Evolutionary conservation across 2,329 filamentous ascomycete genomes (phyloP), one percentile per base, ranked within the genome.

Genomic region (Penicillium sp.): DNA sequence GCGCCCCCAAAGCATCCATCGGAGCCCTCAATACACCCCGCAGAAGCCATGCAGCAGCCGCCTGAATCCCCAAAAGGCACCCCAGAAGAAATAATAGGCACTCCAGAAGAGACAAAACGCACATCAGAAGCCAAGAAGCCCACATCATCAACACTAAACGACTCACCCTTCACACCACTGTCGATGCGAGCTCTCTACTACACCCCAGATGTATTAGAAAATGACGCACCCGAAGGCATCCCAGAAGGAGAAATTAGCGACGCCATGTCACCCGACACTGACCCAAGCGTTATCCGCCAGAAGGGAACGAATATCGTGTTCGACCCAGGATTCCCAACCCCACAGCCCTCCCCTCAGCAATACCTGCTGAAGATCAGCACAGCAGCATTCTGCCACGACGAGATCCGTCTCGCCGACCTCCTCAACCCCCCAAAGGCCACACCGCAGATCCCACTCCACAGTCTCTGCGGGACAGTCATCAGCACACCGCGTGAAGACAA

Each of bases 341-440:
- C 75, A 5, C 65, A 61, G 17, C 72, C 72, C 3, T 67, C 67
- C 4, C 55, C 63, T 25, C 62, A 64, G n/a, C 69, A 75, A 59
- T 78, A 78, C 57, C 65, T 77, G 2, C 64, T 78, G 53, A 74
- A 75, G 56, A 70, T 77, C 26, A 64, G 66, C 47, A 67, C 73
- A 8, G 72, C 74, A 8, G 72, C 74, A 14, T 69, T 77, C 19
- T 73, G 67, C 14, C 72, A 71, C 43, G 72, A 72, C 45, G 76
- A 77, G 52, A 61, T 77, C 40, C 63, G 61, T 47, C 55, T 70
- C 28, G 56, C 61, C 1, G 54, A 55, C 9, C 58, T 50, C 42
- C 61, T 69, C 38, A 70, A 66, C 33, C 70, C 65, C 26, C 61
- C 56, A n/a, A 65, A 65, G 43, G 67, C 62, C 7, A 64, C 68